Base-by-base conservation (phyloP, 2,329 filamentous ascomycete genomes). In the Pseudogymnoascus sp. region DNA sequence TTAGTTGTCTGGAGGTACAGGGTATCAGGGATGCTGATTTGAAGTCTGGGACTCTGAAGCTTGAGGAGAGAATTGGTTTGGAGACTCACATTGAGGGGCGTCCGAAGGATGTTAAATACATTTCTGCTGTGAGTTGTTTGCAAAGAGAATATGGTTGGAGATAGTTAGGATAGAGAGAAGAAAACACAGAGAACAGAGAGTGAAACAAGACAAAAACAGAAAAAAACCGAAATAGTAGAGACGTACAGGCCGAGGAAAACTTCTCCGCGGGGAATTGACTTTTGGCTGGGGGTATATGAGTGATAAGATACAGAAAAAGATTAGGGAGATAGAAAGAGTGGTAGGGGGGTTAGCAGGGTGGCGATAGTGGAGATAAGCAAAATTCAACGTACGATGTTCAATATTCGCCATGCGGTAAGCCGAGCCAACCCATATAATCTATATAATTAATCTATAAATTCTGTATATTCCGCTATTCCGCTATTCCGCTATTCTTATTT, bases 91-190 rank as follows among this genome's bases (percentile, higher is more conserved):
- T 52, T 18, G 45, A 26, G 45, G 45, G n/a, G 45, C 23, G 45
- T 18, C 45, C 30, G 45, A 52, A 9, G 45, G 26, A 52, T 52
- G 45, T 52, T 52, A 52, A 52, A 52, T 52, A 52, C 45, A 52
- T 52, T 52, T 48, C 30, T 52, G 45, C 5, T 9, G 6, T 8
- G 23, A 52, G 4, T 30, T 52, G 45, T 52, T 52, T 4, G n/a
- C 8, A 52, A 13, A 52, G 26, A 28, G 45, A 10, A 5, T 3
- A 18, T 52, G 2, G 6, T 30, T 30, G 26, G 18, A 9, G n/a
- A 12, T 30, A n/a, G 19, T 41, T 19, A 41, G 19, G 38, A 21
- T 5, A 13, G 12, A n/a, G 18, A 23, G 38, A n/a, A 21, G 18
- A 13, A 18, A 3, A 21, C 10, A 10, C 18, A 21, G 38, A 41